Evolutionary conservation across 75 land plant species (phyloP), one percentile per base, ranked within the genome.

Genomic region (Ceratopteris richardii): DNA sequence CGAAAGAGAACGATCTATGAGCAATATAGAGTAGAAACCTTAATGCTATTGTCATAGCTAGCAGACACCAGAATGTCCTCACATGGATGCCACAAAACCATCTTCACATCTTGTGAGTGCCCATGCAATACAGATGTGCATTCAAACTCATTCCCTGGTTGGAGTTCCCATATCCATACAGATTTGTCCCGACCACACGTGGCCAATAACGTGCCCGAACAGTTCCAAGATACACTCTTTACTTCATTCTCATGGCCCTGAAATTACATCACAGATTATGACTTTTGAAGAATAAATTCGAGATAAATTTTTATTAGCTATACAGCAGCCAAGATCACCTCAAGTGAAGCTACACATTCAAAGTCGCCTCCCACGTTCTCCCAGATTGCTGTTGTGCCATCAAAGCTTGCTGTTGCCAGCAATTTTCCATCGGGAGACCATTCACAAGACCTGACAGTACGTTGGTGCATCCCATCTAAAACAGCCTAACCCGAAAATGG

Each of bases 191-290:
- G 71, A 20, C 96, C 68, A 68, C 98, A 94, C 1, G 98, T 86
- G 13, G 98, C 98, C 37, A 94, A 72, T 27, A 89, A 42, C 13
- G 87, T 56, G 6, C 96, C 98, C 21, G 98, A 74, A n/a, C 91
- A 57, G 76, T 69, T 94, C 98, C 98, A 94, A n/a, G 96, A 59
- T 21, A 94, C 88, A 70, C 96, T 81, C 66, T 94, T 94, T n/a
- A 94, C 90, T 75, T 94, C 98, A 79, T 94, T 94, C 41, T 94
- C 98, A 64, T 94, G 98, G 22, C 98, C n/a, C n/a, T n/a, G n/a
- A n/a, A n/a, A n/a, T n/a, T n/a, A n/a, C n/a, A n/a, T n/a, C n/a
- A n/a, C n/a, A n/a, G n/a, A n/a, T n/a, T n/a, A n/a, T n/a, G n/a
- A n/a, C n/a, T n/a, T n/a, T n/a, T n/a, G n/a, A n/a, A n/a, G n/a